Conservation (phyloP, 2,329 filamentous ascomycete species). For the Paecilomyces niveus region DNA sequence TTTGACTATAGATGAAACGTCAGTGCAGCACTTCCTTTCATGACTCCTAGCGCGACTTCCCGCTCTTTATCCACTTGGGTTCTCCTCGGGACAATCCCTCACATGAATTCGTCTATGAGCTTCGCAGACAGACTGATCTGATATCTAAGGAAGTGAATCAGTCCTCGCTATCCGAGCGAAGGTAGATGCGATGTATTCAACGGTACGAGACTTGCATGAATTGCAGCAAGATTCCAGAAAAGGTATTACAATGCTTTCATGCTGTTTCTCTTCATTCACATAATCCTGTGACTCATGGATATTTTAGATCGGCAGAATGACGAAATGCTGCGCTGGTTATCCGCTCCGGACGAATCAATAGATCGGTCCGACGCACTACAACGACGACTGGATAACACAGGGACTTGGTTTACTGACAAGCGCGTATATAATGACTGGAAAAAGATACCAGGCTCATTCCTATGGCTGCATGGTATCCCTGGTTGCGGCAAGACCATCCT, state of each 20-base stretch:
- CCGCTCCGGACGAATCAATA: constrained; percentile 3
- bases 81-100: neutral
- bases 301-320: neutral
- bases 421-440: constrained; percentile 3
- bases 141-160: neutral
- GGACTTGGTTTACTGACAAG: constrained; percentile 1
- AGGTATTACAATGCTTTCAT: neutral
- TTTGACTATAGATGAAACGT: constrained; percentile 3
- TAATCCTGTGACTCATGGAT: neutral
- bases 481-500: constrained; percentile 37
- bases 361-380: constrained; percentile 3
- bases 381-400: constrained; percentile 2
- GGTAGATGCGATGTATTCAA: constrained; percentile 1
- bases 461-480: constrained; percentile 35
- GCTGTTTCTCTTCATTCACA: neutral
- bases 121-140: neutral
- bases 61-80: neutral
- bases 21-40: neutral
- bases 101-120: neutral
- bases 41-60: neutral
- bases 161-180: constrained; percentile 4
- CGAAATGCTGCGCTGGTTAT: constrained; percentile 2
- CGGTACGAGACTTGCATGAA: constrained; percentile 1
- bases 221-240: constrained; percentile 1
- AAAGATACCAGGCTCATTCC: constrained; percentile 17